These are phyloP conservation scores for Trichoderma gracile DNA, from an alignment of 2,329 filamentous ascomycete species.

Conservation along the genomic window DNA sequence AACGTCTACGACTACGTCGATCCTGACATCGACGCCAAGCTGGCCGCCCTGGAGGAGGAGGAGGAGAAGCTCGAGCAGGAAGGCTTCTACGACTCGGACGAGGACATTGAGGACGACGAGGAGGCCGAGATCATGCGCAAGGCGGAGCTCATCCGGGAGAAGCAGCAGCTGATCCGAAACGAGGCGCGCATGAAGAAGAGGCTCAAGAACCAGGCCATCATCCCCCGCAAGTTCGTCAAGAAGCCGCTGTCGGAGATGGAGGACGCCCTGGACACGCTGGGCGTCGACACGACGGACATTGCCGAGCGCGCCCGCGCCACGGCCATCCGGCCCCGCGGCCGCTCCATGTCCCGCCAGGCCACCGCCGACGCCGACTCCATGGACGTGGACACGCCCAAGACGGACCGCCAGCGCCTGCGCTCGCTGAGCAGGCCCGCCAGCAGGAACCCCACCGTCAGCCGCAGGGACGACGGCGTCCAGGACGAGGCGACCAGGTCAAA, in stretches of 20 bases:
- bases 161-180: constrained; percentile 88
- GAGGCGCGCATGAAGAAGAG: constrained; percentile 94
- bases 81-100: constrained; percentile 89
- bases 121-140: constrained; percentile 87
- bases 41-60: constrained; percentile 89
- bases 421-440: constrained; percentile 73
- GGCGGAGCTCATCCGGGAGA: constrained; percentile 93
- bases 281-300: constrained; percentile 78
- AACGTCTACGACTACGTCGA: constrained; percentile 98
- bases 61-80: constrained; percentile 90
- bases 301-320: constrained; percentile 67
- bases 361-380: constrained; percentile 70
- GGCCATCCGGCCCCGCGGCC: constrained; percentile 65
- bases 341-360: constrained; percentile 63
- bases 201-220: constrained; percentile 94
- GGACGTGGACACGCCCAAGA: constrained; percentile 62
- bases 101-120: constrained; percentile 80
- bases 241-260: constrained; percentile 87
- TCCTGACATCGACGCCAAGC: constrained; percentile 91
- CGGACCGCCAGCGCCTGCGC: constrained; percentile 60
- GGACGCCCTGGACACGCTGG: constrained; percentile 78
- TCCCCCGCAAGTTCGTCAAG: constrained; percentile 78
- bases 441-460: constrained; percentile 61
- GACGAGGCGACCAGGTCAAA: constrained; percentile 68
- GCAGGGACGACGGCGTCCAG: constrained; percentile 74